Evolutionary conservation across 208 protist species (phyloP), one percentile per base, ranked within the genome.

Genomic region (Acanthamoeba healyi): DNA sequence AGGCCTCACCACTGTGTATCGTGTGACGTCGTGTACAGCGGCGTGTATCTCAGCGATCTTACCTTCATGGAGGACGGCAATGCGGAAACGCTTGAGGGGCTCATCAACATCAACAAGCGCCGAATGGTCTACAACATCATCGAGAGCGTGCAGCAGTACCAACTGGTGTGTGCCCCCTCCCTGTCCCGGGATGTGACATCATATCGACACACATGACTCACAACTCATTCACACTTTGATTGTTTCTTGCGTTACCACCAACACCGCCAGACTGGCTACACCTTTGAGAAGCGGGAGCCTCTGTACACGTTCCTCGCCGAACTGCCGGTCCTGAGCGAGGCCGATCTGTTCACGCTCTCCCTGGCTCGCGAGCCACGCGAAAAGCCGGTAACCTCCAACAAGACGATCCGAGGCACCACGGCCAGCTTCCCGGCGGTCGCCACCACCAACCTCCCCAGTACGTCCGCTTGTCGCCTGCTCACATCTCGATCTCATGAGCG

Each of bases 61-160:
- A 96, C 95, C 29, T 97, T 97, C 74, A 92, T 97, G 22, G 96
- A 97, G 19, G 96, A 97, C 38, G 96, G 96, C 63, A 97, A 97
- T 70, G 84, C 94, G 26, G 91, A 97, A 72, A 77, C 29, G 49
- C 32, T 96, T 0, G 84, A 91, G 38, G 65, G 46, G 49, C 92
- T 95, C 5, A 91, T 94, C 92, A 95, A 95, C 87, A 42, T 94
- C 7, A 51, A 9, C 61, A 95, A 95, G 92, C 90, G 94, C 1
- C 56, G 72, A 5, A 70, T 94, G 17, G 24, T 89, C 67, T 93
- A 86, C 87, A 10, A 34, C 14, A 70, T 95, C 26, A 93, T 95
- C 58, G 26, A 49, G 32, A 74, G 90, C 49, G 81, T 95, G 34
- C 32, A 92, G 24, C 77, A 77, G 81, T 92, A 92, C 82, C 92